These are phyloP conservation scores for Przewalskia tangutica DNA, from an alignment of 257 asterid species.

Conservation along the genomic window DNA sequence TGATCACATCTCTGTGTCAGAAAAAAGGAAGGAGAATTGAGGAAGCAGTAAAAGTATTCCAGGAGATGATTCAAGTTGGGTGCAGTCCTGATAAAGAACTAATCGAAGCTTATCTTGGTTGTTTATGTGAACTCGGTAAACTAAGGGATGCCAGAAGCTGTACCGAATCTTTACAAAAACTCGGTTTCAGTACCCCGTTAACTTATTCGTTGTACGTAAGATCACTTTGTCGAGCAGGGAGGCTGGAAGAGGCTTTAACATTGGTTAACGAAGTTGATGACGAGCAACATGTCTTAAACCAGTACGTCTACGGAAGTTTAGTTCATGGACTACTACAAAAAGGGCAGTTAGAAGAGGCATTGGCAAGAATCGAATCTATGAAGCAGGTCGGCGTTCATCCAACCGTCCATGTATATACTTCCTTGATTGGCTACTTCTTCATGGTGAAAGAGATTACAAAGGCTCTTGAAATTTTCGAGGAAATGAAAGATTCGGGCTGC, in stretches of 20 bases:
- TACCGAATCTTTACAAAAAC: constrained; percentile 32
- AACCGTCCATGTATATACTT: constrained; percentile 65
- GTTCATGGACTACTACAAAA: constrained; percentile 49
- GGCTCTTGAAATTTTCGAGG: constrained; percentile 48
- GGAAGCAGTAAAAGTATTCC: constrained; percentile 50
- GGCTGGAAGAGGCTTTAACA: constrained; percentile 54
- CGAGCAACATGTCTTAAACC: constrained; percentile 35
- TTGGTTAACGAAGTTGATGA: constrained; percentile 39
- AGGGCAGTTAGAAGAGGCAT: constrained; percentile 53
- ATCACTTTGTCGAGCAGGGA: constrained; percentile 71
- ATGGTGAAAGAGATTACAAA: constrained; percentile 32
- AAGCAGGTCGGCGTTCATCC: constrained; percentile 44
- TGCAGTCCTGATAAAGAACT: constrained; percentile 55
- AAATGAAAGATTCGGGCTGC: constrained; percentile 52
- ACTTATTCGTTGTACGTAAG: constrained; percentile 54
- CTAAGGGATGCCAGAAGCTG: constrained; percentile 50
- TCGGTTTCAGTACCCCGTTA: constrained; percentile 55
- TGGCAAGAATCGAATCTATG: constrained; percentile 58
- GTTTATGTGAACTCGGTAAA: constrained; percentile 60
- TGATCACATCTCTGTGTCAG: constrained; percentile 58
- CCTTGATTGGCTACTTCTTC: constrained; percentile 52
- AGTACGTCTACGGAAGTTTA: constrained; percentile 67
- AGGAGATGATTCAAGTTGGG: constrained; percentile 49
- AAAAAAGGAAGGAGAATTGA: constrained; percentile 64
- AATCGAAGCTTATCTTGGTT: constrained; percentile 46